Base-by-base conservation (phyloP, 202 grass and related monocot species). In the Dendrocalamus latiflorus region DNA sequence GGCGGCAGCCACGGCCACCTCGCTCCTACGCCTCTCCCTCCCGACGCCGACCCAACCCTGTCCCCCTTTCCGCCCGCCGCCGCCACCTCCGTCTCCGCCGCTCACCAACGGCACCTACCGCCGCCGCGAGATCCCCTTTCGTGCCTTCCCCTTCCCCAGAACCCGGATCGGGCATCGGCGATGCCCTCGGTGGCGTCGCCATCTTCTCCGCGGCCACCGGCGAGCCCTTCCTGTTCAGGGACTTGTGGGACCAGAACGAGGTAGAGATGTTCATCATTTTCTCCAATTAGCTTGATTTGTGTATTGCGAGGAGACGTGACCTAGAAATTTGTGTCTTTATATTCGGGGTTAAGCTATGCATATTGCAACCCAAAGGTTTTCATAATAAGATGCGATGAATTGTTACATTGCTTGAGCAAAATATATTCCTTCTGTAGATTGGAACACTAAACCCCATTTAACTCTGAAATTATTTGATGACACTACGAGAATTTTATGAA, bases 231-330 rank as follows among this genome's bases (percentile, higher is more conserved):
- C 76, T 89, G 47, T 88, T 97, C 48, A 94, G 78, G 37, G 92
- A 94, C 65, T 64, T 94, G 15, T 97, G 86, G 95, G 92, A 97
- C 57, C 90, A 93, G 68, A 90, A 86, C 60, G 90, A 94, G 86
- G 95, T 97, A 58, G 20, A 45, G 15, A 63, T 66, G 4, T 33
- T 36, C 20, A 17, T 26, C 39, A 0, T n/a, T n/a, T 84, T 71
- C 76, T 60, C 56, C 55, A 18, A 22, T 74, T 74, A 59, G 49
- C 26, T 34, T 45, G 1, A 20, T 60, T 22, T 77, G 12, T 62
- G 74, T 67, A 12, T 9, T n/a, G 6, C 44, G 1, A 49, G 16
- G 54, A 41, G 33, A 39, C 6, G 45, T 47, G 17, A 25, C 30
- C 7, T 22, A 69, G 20, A 8, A 11, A 43, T 21, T 14, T 10